Conservation (phyloP, 2,329 filamentous ascomycete genomes). For the Sphaerostilbella broomeana region DNA sequence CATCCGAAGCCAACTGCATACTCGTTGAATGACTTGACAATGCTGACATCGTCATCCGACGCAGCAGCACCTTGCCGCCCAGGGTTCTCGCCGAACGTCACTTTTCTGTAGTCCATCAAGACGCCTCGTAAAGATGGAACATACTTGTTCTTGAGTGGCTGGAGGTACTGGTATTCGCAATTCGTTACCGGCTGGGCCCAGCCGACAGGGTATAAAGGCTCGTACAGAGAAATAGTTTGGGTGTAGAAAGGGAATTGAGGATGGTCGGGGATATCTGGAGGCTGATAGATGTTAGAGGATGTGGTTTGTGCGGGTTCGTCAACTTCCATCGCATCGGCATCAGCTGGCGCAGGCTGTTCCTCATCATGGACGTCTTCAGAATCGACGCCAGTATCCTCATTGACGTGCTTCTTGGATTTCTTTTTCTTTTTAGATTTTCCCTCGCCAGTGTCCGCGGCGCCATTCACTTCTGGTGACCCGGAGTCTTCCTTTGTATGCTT, state of each 20-base stretch:
- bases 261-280: conserved; percentile 33
- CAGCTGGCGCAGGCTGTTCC: conserved; percentile 11
- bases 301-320: conserved; percentile 26
- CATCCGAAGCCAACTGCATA: conserved; percentile 83
- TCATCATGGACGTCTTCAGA: conserved; percentile 19
- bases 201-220: conserved; percentile 65
- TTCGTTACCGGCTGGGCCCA: conserved; percentile 65
- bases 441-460: conserved; percentile 13
- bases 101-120: conserved; percentile 66
- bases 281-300: conserved; percentile 30
- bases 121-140: conserved; percentile 66
- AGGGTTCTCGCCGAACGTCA: conserved; percentile 56
- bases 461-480: too few relatives aligned
- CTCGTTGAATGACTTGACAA: conserved; percentile 59
- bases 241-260: conserved; percentile 65
- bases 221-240: conserved; percentile 74
- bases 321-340: conserved; percentile 35
- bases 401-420: conserved; percentile 27
- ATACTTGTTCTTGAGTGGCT: conserved; percentile 69
- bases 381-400: too few relatives aligned
- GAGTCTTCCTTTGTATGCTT: conserved; percentile 19
- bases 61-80: conserved; percentile 41
- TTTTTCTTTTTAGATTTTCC: conserved; percentile 28
- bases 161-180: conserved; percentile 66
- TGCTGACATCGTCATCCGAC: conserved; percentile 41